Conservation (phyloP, 139 green algal species). For the Coelastrella sp. region DNA sequence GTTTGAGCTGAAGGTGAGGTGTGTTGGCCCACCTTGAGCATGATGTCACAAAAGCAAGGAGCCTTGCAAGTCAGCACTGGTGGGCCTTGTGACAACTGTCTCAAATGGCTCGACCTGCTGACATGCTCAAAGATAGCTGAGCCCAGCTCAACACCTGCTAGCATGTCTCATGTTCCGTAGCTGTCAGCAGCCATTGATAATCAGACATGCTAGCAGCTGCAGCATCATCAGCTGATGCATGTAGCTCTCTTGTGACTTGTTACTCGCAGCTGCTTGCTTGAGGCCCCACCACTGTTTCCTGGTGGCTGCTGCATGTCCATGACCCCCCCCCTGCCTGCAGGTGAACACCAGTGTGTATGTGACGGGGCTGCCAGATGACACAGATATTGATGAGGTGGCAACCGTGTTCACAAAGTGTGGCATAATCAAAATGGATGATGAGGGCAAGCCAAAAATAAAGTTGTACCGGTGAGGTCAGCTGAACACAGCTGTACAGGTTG, state of each 20-base stretch:
- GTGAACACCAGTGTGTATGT: conserved; percentile 97
- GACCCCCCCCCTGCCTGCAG: background rate
- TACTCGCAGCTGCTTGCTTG: no score
- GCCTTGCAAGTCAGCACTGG: no score
- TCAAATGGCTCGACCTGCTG: no score
- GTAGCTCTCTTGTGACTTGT: background rate
- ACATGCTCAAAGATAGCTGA: no score
- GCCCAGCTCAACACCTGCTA: no score
- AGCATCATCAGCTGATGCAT: background rate
- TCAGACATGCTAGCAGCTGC: background rate
- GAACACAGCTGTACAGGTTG: conserved; percentile 73
- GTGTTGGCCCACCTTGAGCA: background rate
- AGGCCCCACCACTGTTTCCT: background rate
- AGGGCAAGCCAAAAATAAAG: conserved; percentile 61
- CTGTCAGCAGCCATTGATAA: background rate
- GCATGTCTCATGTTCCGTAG: no score
- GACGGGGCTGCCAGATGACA: conserved; percentile 89
- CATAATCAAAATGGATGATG: conserved; percentile 72
- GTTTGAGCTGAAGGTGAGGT: conserved; percentile 82
- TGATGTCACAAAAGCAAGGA: background rate
- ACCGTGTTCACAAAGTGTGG: conserved; percentile 78
- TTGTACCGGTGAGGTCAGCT: conserved; percentile 66
- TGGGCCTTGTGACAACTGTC: no score
- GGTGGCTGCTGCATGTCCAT: background rate
- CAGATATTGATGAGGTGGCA: conserved; percentile 82